A percentile compares a stretch with the other conserved stretches of the same genome.
Evolutionary conservation across 2,329 filamentous ascomycete species (phyloP).

Genomic region (Talaromyces sp.): DNA sequence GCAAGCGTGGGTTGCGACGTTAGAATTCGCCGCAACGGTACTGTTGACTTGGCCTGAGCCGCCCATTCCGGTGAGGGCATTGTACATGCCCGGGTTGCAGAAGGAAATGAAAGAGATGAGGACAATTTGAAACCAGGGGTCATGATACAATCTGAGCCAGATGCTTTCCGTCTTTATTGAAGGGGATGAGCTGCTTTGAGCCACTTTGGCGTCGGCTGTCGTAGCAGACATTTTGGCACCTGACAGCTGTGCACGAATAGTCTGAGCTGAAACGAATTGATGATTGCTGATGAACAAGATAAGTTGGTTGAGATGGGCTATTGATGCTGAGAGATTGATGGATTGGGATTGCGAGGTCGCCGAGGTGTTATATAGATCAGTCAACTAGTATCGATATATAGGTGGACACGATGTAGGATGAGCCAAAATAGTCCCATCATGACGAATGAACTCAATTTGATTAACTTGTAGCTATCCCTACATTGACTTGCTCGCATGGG

Average conservation of each 20-base stretch:
- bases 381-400: background rate
- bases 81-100: slow-evolving; percentile 47
- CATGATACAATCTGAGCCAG: background rate
- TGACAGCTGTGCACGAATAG: background rate
- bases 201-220: background rate
- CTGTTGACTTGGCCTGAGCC: slow-evolving; percentile 38
- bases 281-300: background rate
- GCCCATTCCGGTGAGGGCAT: slow-evolving; percentile 36
- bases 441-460: background rate
- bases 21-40: slow-evolving; percentile 39
- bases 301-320: background rate
- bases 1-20: slow-evolving; percentile 34
- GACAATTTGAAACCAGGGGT: slow-evolving; percentile 49
- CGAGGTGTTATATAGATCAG: background rate
- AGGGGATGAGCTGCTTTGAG: background rate
- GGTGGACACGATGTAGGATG: background rate
- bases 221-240: background rate
- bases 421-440: background rate
- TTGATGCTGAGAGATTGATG: background rate
- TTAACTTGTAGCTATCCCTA: background rate
- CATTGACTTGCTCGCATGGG: background rate
- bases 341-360: too few species aligned
- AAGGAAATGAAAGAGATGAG: slow-evolving; percentile 51
- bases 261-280: background rate
- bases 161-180: background rate